phyloP scores from a whole-genome alignment of 2,329 filamentous ascomycete genomes.

The Pyricularia grisea region DNA sequence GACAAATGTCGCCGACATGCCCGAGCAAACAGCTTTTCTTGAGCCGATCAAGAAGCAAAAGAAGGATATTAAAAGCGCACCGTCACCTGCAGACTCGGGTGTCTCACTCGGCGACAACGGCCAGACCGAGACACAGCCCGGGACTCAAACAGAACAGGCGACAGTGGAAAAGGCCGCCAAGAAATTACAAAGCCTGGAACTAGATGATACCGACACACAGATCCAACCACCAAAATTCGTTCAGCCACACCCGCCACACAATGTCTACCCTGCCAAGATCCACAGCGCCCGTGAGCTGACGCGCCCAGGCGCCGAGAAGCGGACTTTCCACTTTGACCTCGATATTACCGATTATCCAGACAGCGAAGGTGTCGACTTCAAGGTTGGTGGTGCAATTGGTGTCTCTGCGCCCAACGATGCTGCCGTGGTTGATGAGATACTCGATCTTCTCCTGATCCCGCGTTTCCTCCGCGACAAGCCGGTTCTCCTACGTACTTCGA shows the following conservation, averaged over 20 bases:
- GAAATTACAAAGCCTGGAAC: conserved; percentile 16
- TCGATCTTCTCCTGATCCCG: conserved; percentile 74
- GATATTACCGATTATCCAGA: conserved; percentile 88
- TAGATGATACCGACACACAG: conserved; percentile 42
- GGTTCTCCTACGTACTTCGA: conserved; percentile 66
- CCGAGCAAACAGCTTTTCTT: conserved; percentile 66
- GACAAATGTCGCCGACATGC: conserved; percentile 61
- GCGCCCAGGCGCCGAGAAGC: conserved; percentile 81
- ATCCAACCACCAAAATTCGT: conserved; percentile 81
- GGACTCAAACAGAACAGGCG: conserved; percentile 24
- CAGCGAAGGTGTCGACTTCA: conserved; percentile 81
- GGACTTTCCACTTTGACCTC: conserved; percentile 94
- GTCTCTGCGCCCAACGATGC: conserved; percentile 81
- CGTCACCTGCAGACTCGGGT: conserved; percentile 39
- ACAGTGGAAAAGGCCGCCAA: conserved; percentile 6
- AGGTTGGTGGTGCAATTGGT: conserved; percentile 91
- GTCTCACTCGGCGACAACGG: conserved; percentile 27
- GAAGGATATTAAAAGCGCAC: conserved; percentile 15
- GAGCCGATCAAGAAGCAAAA: conserved; percentile 38
- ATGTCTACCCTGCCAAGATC: conserved; percentile 84
- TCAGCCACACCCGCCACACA: conserved; percentile 86
- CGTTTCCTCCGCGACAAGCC: conserved; percentile 77
- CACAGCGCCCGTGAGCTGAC: conserved; percentile 82
- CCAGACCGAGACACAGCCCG: conserved; percentile 15
- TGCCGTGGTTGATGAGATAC: conserved; percentile 68